A percentile compares a stretch with the other conserved stretches of the same genome.
phyloP scores from a whole-genome alignment of 495 filamentous ascomycete genomes.

The Entonaema liquescens region DNA sequence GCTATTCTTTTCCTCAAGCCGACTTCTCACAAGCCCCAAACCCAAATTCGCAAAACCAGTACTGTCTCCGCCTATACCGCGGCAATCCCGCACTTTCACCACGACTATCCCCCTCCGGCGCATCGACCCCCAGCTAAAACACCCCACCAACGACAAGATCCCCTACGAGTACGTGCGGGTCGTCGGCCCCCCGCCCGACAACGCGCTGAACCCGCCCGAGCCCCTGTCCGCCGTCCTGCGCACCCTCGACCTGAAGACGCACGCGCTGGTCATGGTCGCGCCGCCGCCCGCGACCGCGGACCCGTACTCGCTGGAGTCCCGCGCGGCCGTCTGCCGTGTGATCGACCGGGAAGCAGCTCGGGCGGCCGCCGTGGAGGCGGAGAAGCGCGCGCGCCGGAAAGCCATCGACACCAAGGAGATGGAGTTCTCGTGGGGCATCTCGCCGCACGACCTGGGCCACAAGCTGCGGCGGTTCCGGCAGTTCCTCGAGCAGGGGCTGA shows the following conservation, averaged over 20 bases:
- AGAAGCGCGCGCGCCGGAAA: constrained; percentile 17
- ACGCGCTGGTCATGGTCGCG: constrained; percentile 68
- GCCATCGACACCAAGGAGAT: constrained; percentile 66
- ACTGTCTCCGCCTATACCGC: not conserved
- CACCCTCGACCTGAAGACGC: constrained; percentile 55
- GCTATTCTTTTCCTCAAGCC: constrained; percentile 12
- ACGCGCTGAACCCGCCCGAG: constrained; percentile 57
- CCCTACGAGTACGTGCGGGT: constrained; percentile 59
- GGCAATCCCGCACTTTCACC: constrained; percentile 32
- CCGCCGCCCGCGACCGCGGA: constrained; percentile 28
- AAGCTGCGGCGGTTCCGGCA: constrained; percentile 64
- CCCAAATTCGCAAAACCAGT: not conserved
- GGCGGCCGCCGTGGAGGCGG: constrained; percentile 26
- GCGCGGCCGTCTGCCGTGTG: constrained; percentile 71
- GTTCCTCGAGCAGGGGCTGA: constrained; percentile 70
- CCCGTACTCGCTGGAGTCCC: not conserved
- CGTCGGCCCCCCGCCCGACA: constrained; percentile 54
- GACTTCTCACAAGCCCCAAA: not conserved
- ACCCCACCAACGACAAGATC: constrained; percentile 65
- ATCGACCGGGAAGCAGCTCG: constrained; percentile 55
- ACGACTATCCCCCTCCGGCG: constrained; percentile 25
- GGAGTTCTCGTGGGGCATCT: constrained; percentile 87
- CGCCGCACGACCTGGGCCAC: constrained; percentile 69
- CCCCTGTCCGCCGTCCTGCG: constrained; percentile 55
- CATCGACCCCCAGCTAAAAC: constrained; percentile 7